Base-by-base conservation (phyloP, 2,329 filamentous ascomycete genomes). In the Clarireedia hainanense region DNA sequence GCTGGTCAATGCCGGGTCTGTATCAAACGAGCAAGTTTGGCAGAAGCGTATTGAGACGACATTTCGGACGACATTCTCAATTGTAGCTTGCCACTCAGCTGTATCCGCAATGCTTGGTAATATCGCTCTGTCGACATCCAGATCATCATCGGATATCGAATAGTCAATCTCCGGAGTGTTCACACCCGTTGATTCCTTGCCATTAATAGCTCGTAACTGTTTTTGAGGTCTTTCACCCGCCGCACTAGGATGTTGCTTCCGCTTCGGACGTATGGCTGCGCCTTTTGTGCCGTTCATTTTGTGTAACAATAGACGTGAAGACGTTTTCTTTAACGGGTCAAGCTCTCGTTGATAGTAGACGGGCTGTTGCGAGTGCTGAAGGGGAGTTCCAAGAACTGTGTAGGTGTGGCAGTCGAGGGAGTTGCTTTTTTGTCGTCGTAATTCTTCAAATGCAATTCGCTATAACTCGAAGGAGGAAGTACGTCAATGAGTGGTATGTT, bases 1-100 rank as follows among this genome's bases (percentile, higher is more conserved):
- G 67, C 91, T 96, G 17, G 90, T 90, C 71, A 95, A 80, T 6
- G 94, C 94, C 27, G 89, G 77, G 65, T 99, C 94, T n/a, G 94
- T 97, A 71, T 99, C 94, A 71, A 99, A 99, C 24, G 92, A 91
- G 71, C 89, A 95, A 0, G 94, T 96, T 77, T 96, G 91, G 71
- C 92, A 97, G 75, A 99, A 99, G 63, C 95, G 88, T 67, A 99
- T 97, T n/a, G 92, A 96, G 50, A 99, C 94, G 17, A 97, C 94
- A 64, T 91, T 96, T 69, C 87, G 85, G 53, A 99, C 91, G 3
- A 99, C 94, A 59, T 84, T 86, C 72, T 96, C 91, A 58, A 97
- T 95, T 0, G 91, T 96, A 50, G 85, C 88, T 73, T 97, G 92
- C 94, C 94, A 99, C 74, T 95, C 91, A 24, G 84, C 84, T 2